Evolutionary conservation across 2,329 filamentous ascomycete genomes (phyloP).

Genomic region (Pyricularia sp.): DNA sequence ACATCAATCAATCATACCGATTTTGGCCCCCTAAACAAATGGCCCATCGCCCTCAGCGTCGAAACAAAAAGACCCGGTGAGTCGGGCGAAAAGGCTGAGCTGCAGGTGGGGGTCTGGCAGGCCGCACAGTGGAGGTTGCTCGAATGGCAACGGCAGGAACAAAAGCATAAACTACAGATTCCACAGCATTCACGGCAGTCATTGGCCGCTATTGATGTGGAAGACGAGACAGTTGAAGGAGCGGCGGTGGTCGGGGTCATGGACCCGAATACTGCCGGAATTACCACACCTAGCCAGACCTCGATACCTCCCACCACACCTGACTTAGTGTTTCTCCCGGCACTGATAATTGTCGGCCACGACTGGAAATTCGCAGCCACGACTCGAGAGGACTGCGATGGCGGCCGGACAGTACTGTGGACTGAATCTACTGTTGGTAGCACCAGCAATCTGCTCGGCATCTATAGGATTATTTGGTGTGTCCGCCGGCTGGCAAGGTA

Average conservation of each 20-base stretch:
- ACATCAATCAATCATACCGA: no score
- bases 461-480: constrained; percentile 3
- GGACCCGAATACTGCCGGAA: background rate
- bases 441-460: background rate
- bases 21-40: background rate
- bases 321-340: background rate
- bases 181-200: background rate
- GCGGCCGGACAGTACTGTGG: constrained; percentile 1
- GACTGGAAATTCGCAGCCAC: background rate
- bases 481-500: constrained; percentile 1
- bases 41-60: constrained; percentile 7
- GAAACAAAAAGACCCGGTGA: constrained; percentile 2
- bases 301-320: background rate
- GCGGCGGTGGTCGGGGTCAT: background rate
- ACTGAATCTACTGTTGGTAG: background rate
- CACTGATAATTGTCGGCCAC: background rate
- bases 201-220: background rate
- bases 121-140: constrained; percentile 5
- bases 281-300: background rate
- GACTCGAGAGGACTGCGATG: background rate
- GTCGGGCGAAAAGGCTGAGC: background rate
- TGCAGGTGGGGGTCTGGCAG: constrained; percentile 5
- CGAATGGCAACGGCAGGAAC: constrained; percentile 2
- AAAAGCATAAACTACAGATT: background rate
- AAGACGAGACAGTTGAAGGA: background rate